Base-by-base conservation (phyloP, 768 basidiomycete species). In the Lentinula sp. region DNA sequence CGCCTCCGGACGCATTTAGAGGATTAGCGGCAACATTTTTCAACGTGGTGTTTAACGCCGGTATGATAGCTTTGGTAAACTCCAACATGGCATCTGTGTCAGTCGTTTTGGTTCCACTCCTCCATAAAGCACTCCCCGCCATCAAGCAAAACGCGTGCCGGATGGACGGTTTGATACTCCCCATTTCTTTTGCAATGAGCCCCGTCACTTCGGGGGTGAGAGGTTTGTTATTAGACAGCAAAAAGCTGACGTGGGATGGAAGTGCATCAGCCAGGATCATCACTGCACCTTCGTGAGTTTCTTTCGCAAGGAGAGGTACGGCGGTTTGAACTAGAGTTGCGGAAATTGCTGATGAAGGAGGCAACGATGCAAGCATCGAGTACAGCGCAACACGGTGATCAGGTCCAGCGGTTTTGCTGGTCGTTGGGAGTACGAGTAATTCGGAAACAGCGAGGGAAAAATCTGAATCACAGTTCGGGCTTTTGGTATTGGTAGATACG, bases 331-430 rank as follows among this genome's bases (percentile, higher is more conserved):
- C 83, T 0, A 86, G 72, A 0, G 72, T 62, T 2, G 75, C 65
- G 13, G 81, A 81, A 39, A 77, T 67, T 10, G 61, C 68, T 12
- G 66, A 45, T 4, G 82, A 82, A 2, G 87, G 78, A 0, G 76
- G 72, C 1, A 94, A 63, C 55, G 68, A 68, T 2, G 79, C 73
- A 1, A 94, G 78, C 86, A 98, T 93, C 1, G 84, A 80, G 73
- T 93, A 95, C 8, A 98, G 77, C 0, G 88, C 78, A 4, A 86
- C 71, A 16, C 95, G 86, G 70, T 98, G 94, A 60, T 96, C 96
- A 2, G 90, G 82, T 1, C 93, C 93, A 0, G 87, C 76, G 0
- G 94, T 91, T 77, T 97, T 99, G 20, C 93, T 90, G 0, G 86
- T 72, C 66, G 88, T 87, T 1, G 93, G 90, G 0, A 93, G 78